A percentile compares a stretch with the other conserved stretches of the same genome.
phyloP scores from a whole-genome alignment of 345 rosid genomes.

The Gossypium stocksii region DNA sequence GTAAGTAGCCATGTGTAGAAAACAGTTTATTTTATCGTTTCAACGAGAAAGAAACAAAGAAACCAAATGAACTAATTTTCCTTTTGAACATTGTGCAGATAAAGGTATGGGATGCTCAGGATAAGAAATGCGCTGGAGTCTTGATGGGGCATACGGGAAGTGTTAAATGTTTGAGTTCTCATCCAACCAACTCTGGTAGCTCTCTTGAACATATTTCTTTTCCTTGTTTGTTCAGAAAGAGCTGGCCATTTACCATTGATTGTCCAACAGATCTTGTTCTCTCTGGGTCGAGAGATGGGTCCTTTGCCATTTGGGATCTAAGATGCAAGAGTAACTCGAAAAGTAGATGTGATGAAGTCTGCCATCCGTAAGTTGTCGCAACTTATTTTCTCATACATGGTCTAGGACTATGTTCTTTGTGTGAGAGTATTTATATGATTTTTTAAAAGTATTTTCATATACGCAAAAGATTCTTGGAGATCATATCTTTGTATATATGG shows the following conservation, averaged over 20 bases:
- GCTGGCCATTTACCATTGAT: neutral
- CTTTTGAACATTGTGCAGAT: conserved; percentile 39
- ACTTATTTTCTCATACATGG: neutral
- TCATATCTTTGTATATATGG: neutral
- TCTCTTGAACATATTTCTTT: neutral
- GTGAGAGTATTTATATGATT: neutral
- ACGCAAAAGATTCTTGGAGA: neutral
- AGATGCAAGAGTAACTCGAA: conserved; percentile 52
- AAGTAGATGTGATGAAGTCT: conserved; percentile 30
- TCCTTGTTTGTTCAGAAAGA: neutral
- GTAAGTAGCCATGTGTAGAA: conserved; percentile 41
- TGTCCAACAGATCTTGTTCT: conserved; percentile 56
- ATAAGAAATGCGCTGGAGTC: conserved; percentile 51
- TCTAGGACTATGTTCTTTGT: neutral
- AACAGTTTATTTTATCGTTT: neutral
- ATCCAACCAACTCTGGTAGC: conserved; percentile 74
- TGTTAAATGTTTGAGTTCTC: conserved; percentile 71
- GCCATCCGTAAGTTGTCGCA: conserved; percentile 37
- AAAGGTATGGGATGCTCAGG: conserved; percentile 75
- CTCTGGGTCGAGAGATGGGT: conserved; percentile 96
- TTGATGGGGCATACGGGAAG: conserved; percentile 78
- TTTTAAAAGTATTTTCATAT: neutral
- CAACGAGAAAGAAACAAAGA: neutral
- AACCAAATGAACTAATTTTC: neutral
- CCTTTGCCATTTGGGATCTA: conserved; percentile 87